Evolutionary conservation across 257 asterid species (phyloP), one percentile per base, ranked within the genome.

Genomic region (Solanum arcanum): DNA sequence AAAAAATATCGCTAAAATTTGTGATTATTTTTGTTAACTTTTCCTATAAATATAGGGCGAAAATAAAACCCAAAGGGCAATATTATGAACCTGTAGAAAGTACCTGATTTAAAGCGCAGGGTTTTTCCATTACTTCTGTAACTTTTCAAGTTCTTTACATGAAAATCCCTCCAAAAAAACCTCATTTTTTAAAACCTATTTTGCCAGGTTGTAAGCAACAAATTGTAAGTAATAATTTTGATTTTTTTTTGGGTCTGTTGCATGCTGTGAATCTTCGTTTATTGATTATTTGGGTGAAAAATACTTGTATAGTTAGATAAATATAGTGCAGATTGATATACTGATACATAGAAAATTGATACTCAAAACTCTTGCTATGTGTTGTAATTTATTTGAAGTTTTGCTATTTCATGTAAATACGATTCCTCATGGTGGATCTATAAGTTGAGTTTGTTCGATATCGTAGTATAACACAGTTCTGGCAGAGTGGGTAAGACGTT

Each of bases 161-260:
- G 83, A 87, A 72, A 77, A 39, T 84, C 20, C 81, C 83, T 25
- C 83, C 88, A n/a, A 77, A 47, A 27, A 88, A 77, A 8, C 76
- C 90, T 76, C 90, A 88, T 49, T 88, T 88, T 87, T 77, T 88
- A 62, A 60, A 85, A 27, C 88, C 86, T 7, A 18, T 88, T 39
- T 27, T 60, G 41, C 88, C 83, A 44, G 90, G 90, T 14, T 88
- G 62, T 86, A 64, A 84, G 37, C 13, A 84, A 33, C 86, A 81
- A 33, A 31, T 88, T 8, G 86, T 83, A 4, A 64, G 83, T 76
- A 41, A 76, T 37, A 37, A 35, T 35, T 37, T 37, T 37, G 7
- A 37, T 29, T 6, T 31, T 6, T 31, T 31, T 10, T 20, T 5
- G 2, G 25, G 47, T 74, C 31, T 74, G 82, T 16, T 74, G 20